Conservation (phyloP, 495 filamentous ascomycete species). For the Penicillium salamii region DNA sequence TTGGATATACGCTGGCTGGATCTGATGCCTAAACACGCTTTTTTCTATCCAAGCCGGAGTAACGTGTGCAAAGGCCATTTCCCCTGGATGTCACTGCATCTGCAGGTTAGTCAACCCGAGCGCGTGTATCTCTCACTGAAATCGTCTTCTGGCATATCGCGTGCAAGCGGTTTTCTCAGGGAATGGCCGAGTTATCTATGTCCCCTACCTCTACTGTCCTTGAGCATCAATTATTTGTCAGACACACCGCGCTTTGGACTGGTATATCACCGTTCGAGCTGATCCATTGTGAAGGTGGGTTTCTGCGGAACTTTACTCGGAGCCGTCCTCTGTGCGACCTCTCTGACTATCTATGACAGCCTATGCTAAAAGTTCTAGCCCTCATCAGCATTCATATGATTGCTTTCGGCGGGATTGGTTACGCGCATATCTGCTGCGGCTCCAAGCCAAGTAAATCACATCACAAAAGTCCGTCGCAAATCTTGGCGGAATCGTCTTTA, state of each 20-base stretch:
- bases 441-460: neutral
- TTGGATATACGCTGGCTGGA: neutral
- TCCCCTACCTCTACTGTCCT: too few species aligned
- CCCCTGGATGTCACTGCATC: neutral
- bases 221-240: too few species aligned
- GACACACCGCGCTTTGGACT: too few species aligned
- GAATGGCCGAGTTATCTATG: too few species aligned
- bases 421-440: neutral
- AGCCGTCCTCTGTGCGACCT: neutral
- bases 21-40: neutral
- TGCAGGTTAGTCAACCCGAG: neutral
- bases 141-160: neutral
- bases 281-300: neutral
- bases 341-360: neutral
- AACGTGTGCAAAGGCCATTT: too few species aligned
- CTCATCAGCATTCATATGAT: neutral
- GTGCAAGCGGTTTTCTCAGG: too few species aligned
- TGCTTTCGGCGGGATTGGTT: neutral
- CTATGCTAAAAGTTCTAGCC: neutral
- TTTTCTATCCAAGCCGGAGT: neutral
- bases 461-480: too few species aligned
- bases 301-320: neutral
- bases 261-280: neutral
- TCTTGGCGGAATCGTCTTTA: neutral
- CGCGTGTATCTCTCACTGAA: neutral